Evolutionary conservation across 1,139 yeast genomes (phyloP), one percentile per base, ranked within the genome.

Genomic region (Suhomyces chickasaworum): DNA sequence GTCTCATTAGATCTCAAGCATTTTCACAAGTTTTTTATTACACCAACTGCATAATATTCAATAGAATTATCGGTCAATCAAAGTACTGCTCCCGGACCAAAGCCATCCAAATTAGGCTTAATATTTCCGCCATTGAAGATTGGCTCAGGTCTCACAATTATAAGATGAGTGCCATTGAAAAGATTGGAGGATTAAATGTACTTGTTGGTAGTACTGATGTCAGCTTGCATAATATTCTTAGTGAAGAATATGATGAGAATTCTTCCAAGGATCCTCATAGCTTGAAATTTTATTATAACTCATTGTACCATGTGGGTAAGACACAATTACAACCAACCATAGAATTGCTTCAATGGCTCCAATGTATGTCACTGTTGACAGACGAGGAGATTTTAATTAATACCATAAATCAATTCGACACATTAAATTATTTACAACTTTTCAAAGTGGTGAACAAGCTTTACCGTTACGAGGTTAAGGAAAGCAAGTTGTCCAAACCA

Each of bases 81-180:
- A 81, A 76, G 52, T 86, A 86, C 54, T 76, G 89, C 45, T 81
- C 96, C 0, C 77, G 99, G 48, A 77, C 89, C 2, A 83, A 86
- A 54, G 98, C 98, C 0, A 81, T 93, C 65, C 98, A 93, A 63
- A 84, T 93, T 40, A 75, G 98, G 45, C 77, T 93, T 50, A 93
- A 93, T 58, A 64, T 93, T 8, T 89, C 97, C 0, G 80, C 88
- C 2, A 69, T 93, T 41, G 97, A 93, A 64, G 97, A 93, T 60
- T 93, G 99, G 99, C 78, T 93, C 30, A 78, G 96, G 50, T 77
- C 86, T 3, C 93, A 89, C 60, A 86, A 89, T 64, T 76, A 75
- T 59, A 74, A 75, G 52, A 86, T 81, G 15, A 21, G 49, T 59
- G 39, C 66, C 56, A 55, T 65, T 56, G 64, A 66, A 61, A 64